Evolutionary conservation across 306 rosid genomes (phyloP).

Genomic region (Gynostemma pentaphyllum): DNA sequence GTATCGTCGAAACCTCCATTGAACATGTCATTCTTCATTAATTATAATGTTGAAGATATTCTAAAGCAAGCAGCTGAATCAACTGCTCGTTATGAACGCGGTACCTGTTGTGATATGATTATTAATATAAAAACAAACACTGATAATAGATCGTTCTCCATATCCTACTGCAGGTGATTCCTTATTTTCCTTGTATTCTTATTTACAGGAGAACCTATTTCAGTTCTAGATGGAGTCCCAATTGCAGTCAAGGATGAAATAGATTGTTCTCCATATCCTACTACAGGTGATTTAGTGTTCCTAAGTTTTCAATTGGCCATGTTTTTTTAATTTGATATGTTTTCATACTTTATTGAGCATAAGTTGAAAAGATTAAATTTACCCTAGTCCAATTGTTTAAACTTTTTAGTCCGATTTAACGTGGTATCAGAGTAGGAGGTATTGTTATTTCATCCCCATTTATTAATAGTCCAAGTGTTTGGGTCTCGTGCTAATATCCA

Average conservation of each 20-base stretch:
- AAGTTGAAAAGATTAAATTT: too few species aligned
- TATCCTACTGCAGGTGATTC: too few species aligned
- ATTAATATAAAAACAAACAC: background rate
- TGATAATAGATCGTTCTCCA: background rate
- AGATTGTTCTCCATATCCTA: slow-evolving; percentile 87
- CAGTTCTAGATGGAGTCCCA: slow-evolving; percentile 71
- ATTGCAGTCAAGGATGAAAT: slow-evolving; percentile 91
- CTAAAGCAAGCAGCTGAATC: slow-evolving; percentile 65
- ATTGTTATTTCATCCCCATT: too few species aligned
- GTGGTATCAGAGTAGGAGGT: too few species aligned
- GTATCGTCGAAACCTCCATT: slow-evolving; percentile 43
- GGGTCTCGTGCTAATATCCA: too few species aligned
- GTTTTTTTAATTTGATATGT: background rate
- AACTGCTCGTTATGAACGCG: slow-evolving; percentile 47
- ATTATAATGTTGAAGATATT: slow-evolving; percentile 47
- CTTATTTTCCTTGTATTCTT: background rate
- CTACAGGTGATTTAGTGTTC: slow-evolving; percentile 50
- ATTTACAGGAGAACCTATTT: slow-evolving; percentile 52
- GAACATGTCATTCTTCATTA: slow-evolving; percentile 71
- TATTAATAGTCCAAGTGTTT: too few species aligned
- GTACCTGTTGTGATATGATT: slow-evolving; percentile 14
- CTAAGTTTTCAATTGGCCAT: slow-evolving; percentile 2
- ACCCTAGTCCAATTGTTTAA: too few species aligned
- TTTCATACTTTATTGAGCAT: too few species aligned
- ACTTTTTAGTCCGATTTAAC: too few species aligned